Base-by-base conservation (phyloP, 768 basidiomycete genomes). In the Suillus paluster region DNA sequence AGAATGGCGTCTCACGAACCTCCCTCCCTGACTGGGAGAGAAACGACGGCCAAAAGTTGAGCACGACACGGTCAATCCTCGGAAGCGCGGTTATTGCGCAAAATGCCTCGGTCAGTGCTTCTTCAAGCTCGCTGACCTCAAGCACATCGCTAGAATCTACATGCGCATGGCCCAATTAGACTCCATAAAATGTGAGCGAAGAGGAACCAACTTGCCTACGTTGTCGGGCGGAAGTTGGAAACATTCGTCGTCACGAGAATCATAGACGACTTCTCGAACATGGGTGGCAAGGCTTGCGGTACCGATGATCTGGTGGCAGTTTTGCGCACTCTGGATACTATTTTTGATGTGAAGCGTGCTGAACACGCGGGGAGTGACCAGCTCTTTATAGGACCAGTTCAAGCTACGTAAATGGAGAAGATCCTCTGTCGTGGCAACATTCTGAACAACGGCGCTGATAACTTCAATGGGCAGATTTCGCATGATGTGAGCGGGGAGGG, bases 31-130 rank as follows among this genome's bases (percentile, higher is more conserved):
- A 30, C 25, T 68, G 65, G 4, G 71, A 68, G 36, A 59, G 63
- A 64, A 73, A 75, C 1, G 70, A 71, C 10, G 73, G 73, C 73
- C 73, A 74, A 52, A 74, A 74, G 58, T 71, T 73, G 61, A 74
- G 68, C 10, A 63, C 62, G n/a, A 74, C 59, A 5, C 59, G 65
- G 49, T 65, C 63, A 9, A 74, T 66, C 45, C 64, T 67, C 54
- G 62, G 58, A 57, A 74, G 67, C 23, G 44, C 49, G 2, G 70
- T 30, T 4, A 74, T 64, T 4, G 64, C 42, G 36, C 66, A 67
- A 17, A 74, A 67, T 2, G 68, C 58, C 27, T 74, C 73, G 30
- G 67, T 68, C 30, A 74, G 66, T 21, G 41, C 68, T 3, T 73
- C 73, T 38, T 74, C 73, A 5, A 74, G 73, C 11, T 75, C 73